A percentile compares a stretch with the other conserved stretches of the same genome.
Conservation (phyloP, 1,139 yeast genomes). For the Eremothecium cymbalariae region DNA sequence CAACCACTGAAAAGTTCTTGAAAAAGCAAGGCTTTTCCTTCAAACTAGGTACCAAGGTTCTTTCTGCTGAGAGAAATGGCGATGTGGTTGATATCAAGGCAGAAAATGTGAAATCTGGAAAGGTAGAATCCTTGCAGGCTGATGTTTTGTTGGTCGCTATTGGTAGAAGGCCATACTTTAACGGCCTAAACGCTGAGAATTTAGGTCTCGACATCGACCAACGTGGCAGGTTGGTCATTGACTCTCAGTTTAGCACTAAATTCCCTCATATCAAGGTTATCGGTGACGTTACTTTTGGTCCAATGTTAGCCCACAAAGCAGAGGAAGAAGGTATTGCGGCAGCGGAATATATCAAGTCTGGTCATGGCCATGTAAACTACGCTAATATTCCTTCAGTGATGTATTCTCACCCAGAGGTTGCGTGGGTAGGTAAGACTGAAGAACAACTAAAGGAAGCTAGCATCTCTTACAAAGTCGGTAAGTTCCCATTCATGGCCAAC, state of each 20-base stretch:
- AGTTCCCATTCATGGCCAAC: slow-evolving; percentile 97
- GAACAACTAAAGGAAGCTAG: slow-evolving; percentile 94
- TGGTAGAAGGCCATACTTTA: slow-evolving; percentile 97
- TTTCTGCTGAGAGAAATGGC: slow-evolving; percentile 79
- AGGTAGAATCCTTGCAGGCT: slow-evolving; percentile 70
- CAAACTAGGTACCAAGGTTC: slow-evolving; percentile 87
- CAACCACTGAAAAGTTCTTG: slow-evolving; percentile 78
- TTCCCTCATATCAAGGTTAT: slow-evolving; percentile 90
- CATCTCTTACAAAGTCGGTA: slow-evolving; percentile 85
- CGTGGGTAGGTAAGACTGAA: slow-evolving; percentile 97
- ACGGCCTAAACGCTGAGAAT: slow-evolving; percentile 81
- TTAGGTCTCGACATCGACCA: slow-evolving; percentile 86
- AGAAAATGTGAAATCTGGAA: slow-evolving; percentile 83
- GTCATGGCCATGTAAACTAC: slow-evolving; percentile 97
- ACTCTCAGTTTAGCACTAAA: slow-evolving; percentile 87
- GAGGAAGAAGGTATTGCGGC: slow-evolving; percentile 99
- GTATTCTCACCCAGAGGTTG: slow-evolving; percentile 99
- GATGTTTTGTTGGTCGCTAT: slow-evolving; percentile 94
- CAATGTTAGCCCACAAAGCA: slow-evolving; percentile 99
- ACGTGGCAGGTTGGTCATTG: slow-evolving; percentile 89
- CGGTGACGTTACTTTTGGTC: slow-evolving; percentile 97
- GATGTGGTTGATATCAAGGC: slow-evolving; percentile 79
- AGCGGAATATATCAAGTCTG: slow-evolving; percentile 84
- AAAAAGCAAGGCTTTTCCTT: slow-evolving; percentile 93
- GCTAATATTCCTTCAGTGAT: slow-evolving; percentile 96